These are phyloP conservation scores for Chrysochromulina parva DNA, from an alignment of 78 protist genomes.

Conservation along the genomic window DNA sequence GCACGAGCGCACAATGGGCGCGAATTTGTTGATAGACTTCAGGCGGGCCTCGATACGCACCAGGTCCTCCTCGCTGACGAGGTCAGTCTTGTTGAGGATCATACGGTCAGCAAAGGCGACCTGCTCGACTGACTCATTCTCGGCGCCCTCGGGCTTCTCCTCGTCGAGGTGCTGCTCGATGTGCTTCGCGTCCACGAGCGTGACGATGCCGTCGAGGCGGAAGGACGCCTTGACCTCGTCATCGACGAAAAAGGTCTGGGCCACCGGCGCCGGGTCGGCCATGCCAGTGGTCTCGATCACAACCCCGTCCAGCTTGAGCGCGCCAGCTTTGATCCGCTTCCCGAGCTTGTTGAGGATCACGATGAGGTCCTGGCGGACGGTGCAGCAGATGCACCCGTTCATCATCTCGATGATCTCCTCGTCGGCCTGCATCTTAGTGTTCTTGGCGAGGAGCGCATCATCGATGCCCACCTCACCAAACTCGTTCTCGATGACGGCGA, in stretches of 20 bases:
- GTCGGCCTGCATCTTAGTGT: constrained; percentile 8
- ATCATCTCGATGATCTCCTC: constrained; percentile 71
- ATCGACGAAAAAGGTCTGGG: constrained; percentile 68
- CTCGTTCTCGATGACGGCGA: constrained; percentile 56
- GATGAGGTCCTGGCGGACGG: constrained; percentile 52
- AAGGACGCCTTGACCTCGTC: constrained; percentile 54
- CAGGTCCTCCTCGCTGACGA: constrained; percentile 2
- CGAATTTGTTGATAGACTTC: neutral
- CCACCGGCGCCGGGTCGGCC: constrained; percentile 74
- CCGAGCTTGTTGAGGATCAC: neutral
- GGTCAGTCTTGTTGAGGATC: neutral
- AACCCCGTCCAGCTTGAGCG: constrained; percentile 56
- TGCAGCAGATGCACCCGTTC: constrained; percentile 82
- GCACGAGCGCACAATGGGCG: neutral
- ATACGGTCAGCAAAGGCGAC: constrained; percentile 3
- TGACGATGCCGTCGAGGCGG: constrained; percentile 67
- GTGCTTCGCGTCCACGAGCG: constrained; percentile 67
- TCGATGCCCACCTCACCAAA: constrained; percentile 46
- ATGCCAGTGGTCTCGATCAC: constrained; percentile 78
- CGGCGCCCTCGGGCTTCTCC: neutral
- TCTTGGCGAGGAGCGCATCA: constrained; percentile 2
- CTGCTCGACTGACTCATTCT: constrained; percentile 49
- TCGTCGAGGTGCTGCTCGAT: constrained; percentile 45
- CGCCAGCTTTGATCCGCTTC: constrained; percentile 2
- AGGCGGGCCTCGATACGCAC: neutral